phyloP scores from a whole-genome alignment of 1,139 yeast species.

The Pichia sp. region DNA sequence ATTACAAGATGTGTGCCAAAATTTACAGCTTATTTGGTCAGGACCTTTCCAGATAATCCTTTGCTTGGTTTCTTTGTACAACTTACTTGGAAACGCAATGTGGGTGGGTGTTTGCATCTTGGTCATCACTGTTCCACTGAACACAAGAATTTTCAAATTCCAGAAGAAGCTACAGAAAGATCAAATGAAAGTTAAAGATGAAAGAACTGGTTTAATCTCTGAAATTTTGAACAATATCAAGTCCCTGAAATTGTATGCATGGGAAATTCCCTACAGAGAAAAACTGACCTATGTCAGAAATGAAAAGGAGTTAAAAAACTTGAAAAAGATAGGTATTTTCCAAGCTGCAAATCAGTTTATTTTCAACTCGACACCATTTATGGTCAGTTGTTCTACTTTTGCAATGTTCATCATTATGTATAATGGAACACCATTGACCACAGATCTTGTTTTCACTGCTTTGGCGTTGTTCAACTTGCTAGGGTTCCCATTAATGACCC shows the following conservation, averaged over 20 bases:
- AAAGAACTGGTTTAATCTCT: conserved; percentile 67
- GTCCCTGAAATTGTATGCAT: conserved; percentile 86
- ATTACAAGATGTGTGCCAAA: conserved; percentile 82
- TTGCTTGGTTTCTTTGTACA: conserved; percentile 73
- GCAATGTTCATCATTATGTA: conserved; percentile 69
- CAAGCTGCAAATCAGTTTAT: conserved; percentile 71
- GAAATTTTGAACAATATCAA: conserved; percentile 90
- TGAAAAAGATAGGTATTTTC: conserved; percentile 72
- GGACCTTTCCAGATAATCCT: conserved; percentile 90
- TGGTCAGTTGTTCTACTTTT: conserved; percentile 90
- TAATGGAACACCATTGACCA: conserved; percentile 63
- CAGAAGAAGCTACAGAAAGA: conserved; percentile 76
- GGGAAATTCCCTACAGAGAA: conserved; percentile 84
- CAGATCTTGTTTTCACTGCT: conserved; percentile 95
- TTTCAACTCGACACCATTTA: conserved; percentile 84
- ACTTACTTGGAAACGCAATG: conserved; percentile 83
- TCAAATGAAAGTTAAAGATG: conserved; percentile 65
- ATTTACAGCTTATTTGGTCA: conserved; percentile 87
- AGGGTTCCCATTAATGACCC: conserved; percentile 87
- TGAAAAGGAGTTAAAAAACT: conserved; percentile 76
- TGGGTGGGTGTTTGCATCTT: conserved; percentile 93
- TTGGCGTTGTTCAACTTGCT: conserved; percentile 79
- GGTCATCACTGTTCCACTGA: conserved; percentile 80
- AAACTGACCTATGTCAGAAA: conserved; percentile 79
- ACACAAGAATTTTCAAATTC: conserved; percentile 64